Evolutionary conservation across 208 protist genomes (phyloP), one percentile per base, ranked within the genome.

Genomic region (Leishmania turanica): DNA sequence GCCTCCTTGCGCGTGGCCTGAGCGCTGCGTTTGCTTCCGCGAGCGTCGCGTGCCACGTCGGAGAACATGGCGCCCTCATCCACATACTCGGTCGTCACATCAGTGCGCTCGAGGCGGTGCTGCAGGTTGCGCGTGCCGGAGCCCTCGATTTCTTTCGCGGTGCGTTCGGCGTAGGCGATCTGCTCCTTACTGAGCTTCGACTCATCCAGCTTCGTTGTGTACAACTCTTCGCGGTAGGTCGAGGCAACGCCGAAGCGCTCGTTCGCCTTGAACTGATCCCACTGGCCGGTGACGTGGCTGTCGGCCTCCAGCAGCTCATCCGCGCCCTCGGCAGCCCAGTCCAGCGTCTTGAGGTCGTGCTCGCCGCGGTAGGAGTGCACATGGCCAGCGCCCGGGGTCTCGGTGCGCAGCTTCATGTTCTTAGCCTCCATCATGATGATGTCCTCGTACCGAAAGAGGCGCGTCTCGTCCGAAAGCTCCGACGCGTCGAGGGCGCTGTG

Each of bases 181-280:
- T 95, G 86, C 79, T 96, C 96, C 79, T 90, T 88, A 31, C 88
- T 92, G 42, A 97, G 79, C 87, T 91, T 92, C 68, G 84, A 86
- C 77, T 90, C 88, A 80, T 98, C 93, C 75, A 98, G 86, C 60
- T 87, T 88, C n/a, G 94, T 98, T 70, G 96, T 98, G 89, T 98
- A 98, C 24, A 93, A 37, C 40, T 94, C 88, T 74, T 98, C 96
- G 66, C 86, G 83, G 87, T 97, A 98, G 21, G 93, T 96, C n/a
- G 92, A 92, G 81, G 84, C 88, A 15, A 96, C 88, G 56, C 93
- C 93, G 77, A 98, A 94, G 77, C 80, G 84, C 79, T 91, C 90
- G 83, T 98, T 98, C 31, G 85, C 90, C 83, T 87, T 87, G 74
- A 98, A 98, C 87, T 98, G 96, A 81, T 98, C 91, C 92, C 93